Evolutionary conservation across 169 alveolate species (phyloP).

Genomic region (Plasmodium vivax): DNA sequence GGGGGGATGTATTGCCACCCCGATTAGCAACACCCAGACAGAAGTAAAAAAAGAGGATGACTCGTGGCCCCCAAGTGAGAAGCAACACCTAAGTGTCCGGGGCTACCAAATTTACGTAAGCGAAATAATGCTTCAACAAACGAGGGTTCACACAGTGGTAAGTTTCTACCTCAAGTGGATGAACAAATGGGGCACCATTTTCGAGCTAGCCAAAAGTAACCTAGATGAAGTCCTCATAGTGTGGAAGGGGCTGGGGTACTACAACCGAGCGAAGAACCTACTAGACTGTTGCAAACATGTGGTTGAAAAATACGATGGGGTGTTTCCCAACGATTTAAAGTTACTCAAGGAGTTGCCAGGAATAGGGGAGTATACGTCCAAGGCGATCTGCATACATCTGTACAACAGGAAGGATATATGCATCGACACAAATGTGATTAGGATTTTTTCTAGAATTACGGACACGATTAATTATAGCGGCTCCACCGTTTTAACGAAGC

Average conservation of each 20-base stretch:
- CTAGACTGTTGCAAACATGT: slow-evolving; percentile 73
- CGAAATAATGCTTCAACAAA: slow-evolving; percentile 84
- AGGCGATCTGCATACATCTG: slow-evolving; percentile 75
- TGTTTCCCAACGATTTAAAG: slow-evolving; percentile 61
- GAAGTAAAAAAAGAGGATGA: background rate
- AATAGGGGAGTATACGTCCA: slow-evolving; percentile 81
- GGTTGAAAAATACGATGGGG: slow-evolving; percentile 64
- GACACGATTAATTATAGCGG: slow-evolving; percentile 72
- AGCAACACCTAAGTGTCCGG: background rate
- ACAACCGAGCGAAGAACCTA: slow-evolving; percentile 77
- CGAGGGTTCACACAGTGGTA: slow-evolving; percentile 77
- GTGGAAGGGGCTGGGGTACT: slow-evolving; percentile 80
- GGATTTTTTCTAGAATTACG: slow-evolving; percentile 75
- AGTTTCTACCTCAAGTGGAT: slow-evolving; percentile 77
- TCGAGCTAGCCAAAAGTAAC: slow-evolving; percentile 56
- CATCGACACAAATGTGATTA: slow-evolving; percentile 77
- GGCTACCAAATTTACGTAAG: slow-evolving; percentile 79
- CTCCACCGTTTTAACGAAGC: slow-evolving; percentile 41
- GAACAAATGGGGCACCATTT: slow-evolving; percentile 74
- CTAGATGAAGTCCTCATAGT: slow-evolving; percentile 63
- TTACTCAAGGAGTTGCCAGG: slow-evolving; percentile 77
- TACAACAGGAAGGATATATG: slow-evolving; percentile 72
- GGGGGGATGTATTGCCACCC: background rate
- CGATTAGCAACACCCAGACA: background rate
- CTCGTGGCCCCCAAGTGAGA: background rate